Evolutionary conservation across 164 flowering plant genomes (phyloP).

Genomic region (Amborella trichopoda): DNA sequence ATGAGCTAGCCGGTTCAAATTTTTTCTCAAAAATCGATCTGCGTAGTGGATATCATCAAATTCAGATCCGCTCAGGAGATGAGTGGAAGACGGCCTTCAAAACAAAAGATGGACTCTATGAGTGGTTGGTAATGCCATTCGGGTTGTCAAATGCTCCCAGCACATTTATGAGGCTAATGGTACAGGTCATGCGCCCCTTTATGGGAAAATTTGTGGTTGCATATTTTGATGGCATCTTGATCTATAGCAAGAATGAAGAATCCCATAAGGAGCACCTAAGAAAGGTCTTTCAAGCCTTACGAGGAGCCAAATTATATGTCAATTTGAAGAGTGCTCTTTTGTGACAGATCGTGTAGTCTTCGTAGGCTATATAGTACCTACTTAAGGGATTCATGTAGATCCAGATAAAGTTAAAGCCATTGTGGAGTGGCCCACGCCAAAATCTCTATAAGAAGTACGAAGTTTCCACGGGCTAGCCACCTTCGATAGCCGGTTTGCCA

Average conservation of each 20-base stretch:
- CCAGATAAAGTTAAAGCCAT: too few relatives aligned
- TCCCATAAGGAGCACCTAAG: not conserved
- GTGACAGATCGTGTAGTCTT: not conserved
- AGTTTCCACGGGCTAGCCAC: not conserved
- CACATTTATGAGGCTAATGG: not conserved
- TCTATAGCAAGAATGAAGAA: not conserved
- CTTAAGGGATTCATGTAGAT: not conserved
- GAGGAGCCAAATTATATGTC: not conserved
- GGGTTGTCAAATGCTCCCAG: not conserved
- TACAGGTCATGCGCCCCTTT: not conserved
- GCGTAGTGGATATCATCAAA: slow-evolving; percentile 4
- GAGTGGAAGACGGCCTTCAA: slow-evolving; percentile 7
- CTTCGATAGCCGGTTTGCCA: too few relatives aligned
- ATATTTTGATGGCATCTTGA: slow-evolving; percentile 4
- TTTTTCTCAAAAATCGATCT: not conserved
- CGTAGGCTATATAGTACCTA: not conserved
- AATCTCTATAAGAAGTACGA: not conserved
- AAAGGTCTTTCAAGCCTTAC: not conserved
- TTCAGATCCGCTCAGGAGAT: not conserved
- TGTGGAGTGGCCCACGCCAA: too few relatives aligned
- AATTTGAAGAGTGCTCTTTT: not conserved
- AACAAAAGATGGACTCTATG: slow-evolving; percentile 3
- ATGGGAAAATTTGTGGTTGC: not conserved
- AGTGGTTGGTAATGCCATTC: slow-evolving; percentile 5
- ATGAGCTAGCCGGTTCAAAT: not conserved